Evolutionary conservation across 345 rosid species (phyloP).

Genomic region (Durio zibethinus): DNA sequence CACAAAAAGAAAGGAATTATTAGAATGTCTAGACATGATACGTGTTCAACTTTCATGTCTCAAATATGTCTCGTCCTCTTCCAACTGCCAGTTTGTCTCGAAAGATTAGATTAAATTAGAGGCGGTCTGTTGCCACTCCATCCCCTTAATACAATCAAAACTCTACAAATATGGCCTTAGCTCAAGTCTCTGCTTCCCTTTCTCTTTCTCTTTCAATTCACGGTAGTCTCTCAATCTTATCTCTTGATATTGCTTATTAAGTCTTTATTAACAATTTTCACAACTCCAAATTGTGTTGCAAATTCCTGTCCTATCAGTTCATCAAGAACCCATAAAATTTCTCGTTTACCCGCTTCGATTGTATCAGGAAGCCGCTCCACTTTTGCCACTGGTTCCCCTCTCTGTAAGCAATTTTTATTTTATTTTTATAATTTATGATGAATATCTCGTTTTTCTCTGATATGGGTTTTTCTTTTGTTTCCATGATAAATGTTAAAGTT

Average conservation of each 20-base stretch:
- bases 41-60: slow-evolving; percentile 23
- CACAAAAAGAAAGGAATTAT: not conserved
- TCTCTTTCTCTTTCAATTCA: slow-evolving; percentile 44
- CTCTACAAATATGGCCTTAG: slow-evolving; percentile 42
- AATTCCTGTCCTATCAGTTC: slow-evolving; percentile 35
- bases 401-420: slow-evolving; percentile 32
- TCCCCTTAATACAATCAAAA: not conserved
- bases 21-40: slow-evolving; percentile 3
- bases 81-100: not conserved
- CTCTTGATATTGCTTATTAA: not conserved
- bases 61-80: slow-evolving; percentile 23
- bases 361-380: slow-evolving; percentile 29
- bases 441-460: not conserved
- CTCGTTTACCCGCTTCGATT: slow-evolving; percentile 33
- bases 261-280: not conserved
- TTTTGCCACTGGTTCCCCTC: slow-evolving; percentile 66
- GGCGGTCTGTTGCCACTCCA: slow-evolving; percentile 5
- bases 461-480: not conserved
- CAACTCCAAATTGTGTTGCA: slow-evolving; percentile 19
- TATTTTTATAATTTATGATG: not conserved
- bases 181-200: slow-evolving; percentile 59
- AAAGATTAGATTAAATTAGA: slow-evolving; percentile 14
- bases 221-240: slow-evolving; percentile 31
- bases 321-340: slow-evolving; percentile 19
- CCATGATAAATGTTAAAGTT: not conserved